phyloP scores from a whole-genome alignment of 2,329 filamentous ascomycete genomes.

The Plectosphaerella sp. region DNA sequence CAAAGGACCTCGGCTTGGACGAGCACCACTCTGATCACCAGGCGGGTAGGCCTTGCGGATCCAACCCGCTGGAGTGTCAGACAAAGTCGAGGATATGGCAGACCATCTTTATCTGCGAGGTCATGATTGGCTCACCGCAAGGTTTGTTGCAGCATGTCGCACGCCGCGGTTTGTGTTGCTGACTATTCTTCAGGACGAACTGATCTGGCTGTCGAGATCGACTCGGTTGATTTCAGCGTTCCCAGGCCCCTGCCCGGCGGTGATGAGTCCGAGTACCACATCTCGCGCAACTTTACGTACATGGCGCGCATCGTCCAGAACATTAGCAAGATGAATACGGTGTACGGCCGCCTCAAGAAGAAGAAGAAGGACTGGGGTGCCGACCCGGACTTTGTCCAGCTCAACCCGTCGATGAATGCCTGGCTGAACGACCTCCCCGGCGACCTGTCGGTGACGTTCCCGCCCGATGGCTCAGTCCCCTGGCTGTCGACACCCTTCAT shows the following conservation, averaged over 20 bases:
- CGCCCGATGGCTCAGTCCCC: conserved; percentile 72
- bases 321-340: conserved; percentile 70
- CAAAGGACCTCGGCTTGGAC: conserved; percentile 82
- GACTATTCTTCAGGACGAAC: conserved; percentile 55
- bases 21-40: conserved; percentile 81
- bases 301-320: conserved; percentile 74
- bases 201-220: conserved; percentile 70
- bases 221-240: conserved; percentile 71
- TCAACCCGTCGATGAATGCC: conserved; percentile 70
- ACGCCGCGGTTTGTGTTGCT: not conserved
- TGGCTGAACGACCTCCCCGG: conserved; percentile 75
- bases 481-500: conserved; percentile 85
- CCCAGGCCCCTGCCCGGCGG: conserved; percentile 59
- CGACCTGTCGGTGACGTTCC: conserved; percentile 74
- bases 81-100: conserved; percentile 90
- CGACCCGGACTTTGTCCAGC: conserved; percentile 75
- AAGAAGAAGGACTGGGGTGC: conserved; percentile 74
- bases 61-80: conserved; percentile 68
- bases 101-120: conserved; percentile 76
- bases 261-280: conserved; percentile 70
- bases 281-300: conserved; percentile 81
- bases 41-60: conserved; percentile 65
- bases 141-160: conserved; percentile 44
- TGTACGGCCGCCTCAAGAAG: conserved; percentile 70
- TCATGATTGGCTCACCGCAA: conserved; percentile 92